A percentile compares a stretch with the other conserved stretches of the same genome.
These are phyloP conservation scores for Blumeriella jaapii DNA, from an alignment of 2,329 filamentous ascomycete species.

Conservation along the genomic window DNA sequence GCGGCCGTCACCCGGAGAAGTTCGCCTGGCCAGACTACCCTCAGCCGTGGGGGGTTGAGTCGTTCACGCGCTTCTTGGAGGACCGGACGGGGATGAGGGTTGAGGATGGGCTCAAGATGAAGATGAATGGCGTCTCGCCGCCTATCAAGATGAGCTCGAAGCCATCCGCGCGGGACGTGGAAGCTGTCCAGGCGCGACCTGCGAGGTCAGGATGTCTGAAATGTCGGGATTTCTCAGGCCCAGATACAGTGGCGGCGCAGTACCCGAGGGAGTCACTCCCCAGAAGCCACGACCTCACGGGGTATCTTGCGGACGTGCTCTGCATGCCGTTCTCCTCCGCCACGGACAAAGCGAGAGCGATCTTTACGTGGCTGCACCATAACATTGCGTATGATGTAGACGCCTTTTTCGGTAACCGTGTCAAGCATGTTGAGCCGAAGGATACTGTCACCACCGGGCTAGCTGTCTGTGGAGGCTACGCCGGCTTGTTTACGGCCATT, in stretches of 20 bases:
- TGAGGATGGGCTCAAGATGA: constrained; percentile 9
- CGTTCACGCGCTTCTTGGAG: constrained; percentile 19
- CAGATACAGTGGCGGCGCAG: constrained; percentile 66
- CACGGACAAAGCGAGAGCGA: constrained; percentile 84
- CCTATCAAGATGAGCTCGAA: constrained; percentile 24
- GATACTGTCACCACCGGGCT: constrained; percentile 65
- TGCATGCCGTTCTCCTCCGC: constrained; percentile 67
- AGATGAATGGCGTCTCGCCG: constrained; percentile 19
- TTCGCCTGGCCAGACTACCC: constrained; percentile 8
- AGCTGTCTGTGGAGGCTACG: constrained; percentile 89
- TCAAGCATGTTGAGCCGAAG: constrained; percentile 56
- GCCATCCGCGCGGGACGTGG: constrained; percentile 35
- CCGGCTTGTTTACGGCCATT: constrained; percentile 67
- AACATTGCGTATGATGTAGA: constrained; percentile 79
- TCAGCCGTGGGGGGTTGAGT: constrained; percentile 11
- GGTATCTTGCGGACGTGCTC: constrained; percentile 65
- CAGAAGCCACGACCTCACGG: constrained; percentile 45
- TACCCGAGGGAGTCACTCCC: constrained; percentile 66
- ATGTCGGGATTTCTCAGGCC: constrained; percentile 79
- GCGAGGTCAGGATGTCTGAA: constrained; percentile 49
- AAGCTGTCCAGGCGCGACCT: constrained; percentile 28
- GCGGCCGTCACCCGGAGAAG: constrained; percentile 13
- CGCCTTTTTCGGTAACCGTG: constrained; percentile 62
- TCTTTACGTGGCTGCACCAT: constrained; percentile 93
- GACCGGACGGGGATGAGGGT: constrained; percentile 18